Evolutionary conservation across 2,329 filamentous ascomycete genomes (phyloP).

Genomic region (Bipolaris gigantea): DNA sequence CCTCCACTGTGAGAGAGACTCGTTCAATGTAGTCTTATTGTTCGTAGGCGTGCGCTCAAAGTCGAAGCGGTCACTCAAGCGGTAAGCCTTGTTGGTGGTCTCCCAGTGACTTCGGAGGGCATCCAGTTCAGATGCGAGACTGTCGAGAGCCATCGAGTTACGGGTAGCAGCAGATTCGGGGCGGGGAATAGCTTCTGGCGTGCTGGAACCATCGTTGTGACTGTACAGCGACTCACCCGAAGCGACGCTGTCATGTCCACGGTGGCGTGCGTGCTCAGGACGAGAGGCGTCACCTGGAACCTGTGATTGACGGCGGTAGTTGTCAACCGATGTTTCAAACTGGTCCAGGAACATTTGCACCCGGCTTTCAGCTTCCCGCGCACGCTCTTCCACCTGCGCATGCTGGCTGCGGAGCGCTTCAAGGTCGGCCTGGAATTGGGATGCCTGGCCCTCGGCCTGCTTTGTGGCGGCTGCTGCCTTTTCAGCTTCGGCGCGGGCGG

Average conservation of each 20-base stretch:
- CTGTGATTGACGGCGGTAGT: slow-evolving; percentile 78
- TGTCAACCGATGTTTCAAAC: slow-evolving; percentile 90
- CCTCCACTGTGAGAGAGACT: slow-evolving; percentile 42
- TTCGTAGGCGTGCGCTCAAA: slow-evolving; percentile 63
- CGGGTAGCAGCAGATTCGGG: slow-evolving; percentile 46
- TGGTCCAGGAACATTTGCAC: slow-evolving; percentile 92
- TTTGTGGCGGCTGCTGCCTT: slow-evolving; percentile 54
- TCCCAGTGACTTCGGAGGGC: slow-evolving; percentile 91
- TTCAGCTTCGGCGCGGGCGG: slow-evolving; percentile 70
- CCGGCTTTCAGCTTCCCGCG: slow-evolving; percentile 87
- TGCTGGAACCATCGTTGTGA: slow-evolving; percentile 43
- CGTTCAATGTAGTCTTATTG: slow-evolving; percentile 36
- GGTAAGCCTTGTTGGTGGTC: slow-evolving; percentile 91
- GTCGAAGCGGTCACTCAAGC: slow-evolving; percentile 85
- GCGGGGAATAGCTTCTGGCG: slow-evolving; percentile 36
- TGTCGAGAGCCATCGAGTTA: slow-evolving; percentile 77
- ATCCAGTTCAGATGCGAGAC: slow-evolving; percentile 88
- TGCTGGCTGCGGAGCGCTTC: slow-evolving; percentile 86
- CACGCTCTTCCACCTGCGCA: slow-evolving; percentile 75
- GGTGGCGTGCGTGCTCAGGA: slow-evolving; percentile 43
- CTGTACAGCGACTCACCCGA: slow-evolving; percentile 57
- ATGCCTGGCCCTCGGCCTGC: slow-evolving; percentile 58
- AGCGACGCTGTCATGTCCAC: slow-evolving; percentile 63
- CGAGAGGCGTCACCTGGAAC: slow-evolving; percentile 39
- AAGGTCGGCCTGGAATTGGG: slow-evolving; percentile 67